A percentile compares a stretch with the other conserved stretches of the same genome.
These are phyloP conservation scores for Leucaena leucocephala DNA, from an alignment of 306 rosid genomes.

Conservation along the genomic window DNA sequence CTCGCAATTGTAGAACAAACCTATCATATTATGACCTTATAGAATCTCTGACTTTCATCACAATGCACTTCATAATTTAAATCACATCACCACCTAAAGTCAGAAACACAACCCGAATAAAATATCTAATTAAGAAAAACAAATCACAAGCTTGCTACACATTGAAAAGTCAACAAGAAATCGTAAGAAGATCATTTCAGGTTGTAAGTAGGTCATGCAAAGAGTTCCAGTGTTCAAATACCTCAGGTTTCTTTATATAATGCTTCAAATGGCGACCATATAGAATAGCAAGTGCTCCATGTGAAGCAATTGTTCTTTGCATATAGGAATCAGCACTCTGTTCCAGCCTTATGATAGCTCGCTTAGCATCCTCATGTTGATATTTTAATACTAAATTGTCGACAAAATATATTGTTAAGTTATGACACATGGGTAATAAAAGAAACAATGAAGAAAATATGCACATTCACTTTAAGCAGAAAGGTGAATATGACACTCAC, in stretches of 20 bases:
- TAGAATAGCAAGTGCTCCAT: constrained; percentile 86
- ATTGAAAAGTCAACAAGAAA: constrained; percentile 18
- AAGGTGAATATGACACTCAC: neutral
- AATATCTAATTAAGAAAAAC: constrained; percentile 1
- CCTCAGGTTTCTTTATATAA: constrained; percentile 92
- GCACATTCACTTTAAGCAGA: constrained; percentile 4
- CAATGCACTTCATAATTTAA: constrained; percentile 35
- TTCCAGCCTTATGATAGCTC: constrained; percentile 78
- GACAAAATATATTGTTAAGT: constrained; percentile 31
- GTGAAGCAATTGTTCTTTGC: constrained; percentile 83
- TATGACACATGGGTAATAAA: constrained; percentile 6
- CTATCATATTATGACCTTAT: constrained; percentile 9
- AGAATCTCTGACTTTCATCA: constrained; percentile 20
- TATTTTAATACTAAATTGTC: constrained; percentile 64
- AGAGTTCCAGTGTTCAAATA: constrained; percentile 39
- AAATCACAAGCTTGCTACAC: constrained; percentile 5
- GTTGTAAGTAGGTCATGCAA: constrained; percentile 19
- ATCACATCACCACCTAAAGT: constrained; percentile 14
- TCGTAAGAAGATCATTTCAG: neutral
- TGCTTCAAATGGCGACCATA: constrained; percentile 72
- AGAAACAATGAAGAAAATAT: constrained; percentile 5
- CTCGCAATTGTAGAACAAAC: constrained; percentile 27
- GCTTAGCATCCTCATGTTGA: constrained; percentile 69
- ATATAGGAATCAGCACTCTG: constrained; percentile 72
- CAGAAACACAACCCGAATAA: constrained; percentile 31